Percentiles rank a stretch among this genome's conserved stretches.
These are phyloP conservation scores for Musa balbisiana DNA, from an alignment of 202 grass and related monocot genomes.

Conservation along the genomic window DNA sequence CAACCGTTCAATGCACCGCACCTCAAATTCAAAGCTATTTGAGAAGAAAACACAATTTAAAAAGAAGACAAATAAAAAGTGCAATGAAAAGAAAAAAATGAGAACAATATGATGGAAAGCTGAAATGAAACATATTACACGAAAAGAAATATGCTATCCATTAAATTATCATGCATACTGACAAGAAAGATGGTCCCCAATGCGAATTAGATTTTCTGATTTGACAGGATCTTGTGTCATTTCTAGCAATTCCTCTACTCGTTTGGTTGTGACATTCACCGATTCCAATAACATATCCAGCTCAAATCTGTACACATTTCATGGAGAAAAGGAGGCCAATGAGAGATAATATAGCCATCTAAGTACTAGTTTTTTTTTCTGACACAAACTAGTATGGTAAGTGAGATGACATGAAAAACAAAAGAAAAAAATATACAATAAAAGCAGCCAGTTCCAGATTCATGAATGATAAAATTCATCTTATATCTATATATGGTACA, in stretches of 20 bases:
- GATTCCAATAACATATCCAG: conserved; percentile 81
- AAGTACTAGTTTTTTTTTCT: background rate
- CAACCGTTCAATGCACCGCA: conserved; percentile 69
- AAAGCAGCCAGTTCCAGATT: background rate
- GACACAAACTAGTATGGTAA: too few relatives aligned
- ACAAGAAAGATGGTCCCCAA: conserved; percentile 56
- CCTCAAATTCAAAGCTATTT: conserved; percentile 57
- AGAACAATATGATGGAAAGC: conserved; percentile 18
- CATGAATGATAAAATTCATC: background rate
- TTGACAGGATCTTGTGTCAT: conserved; percentile 58
- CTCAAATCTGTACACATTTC: conserved; percentile 49
- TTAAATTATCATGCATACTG: conserved; percentile 16
- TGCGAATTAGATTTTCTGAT: conserved; percentile 48
- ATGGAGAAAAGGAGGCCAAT: background rate
- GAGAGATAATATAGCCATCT: background rate
- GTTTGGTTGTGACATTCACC: conserved; percentile 51
- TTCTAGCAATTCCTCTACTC: conserved; percentile 61
- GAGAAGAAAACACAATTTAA: background rate
- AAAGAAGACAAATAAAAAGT: background rate
- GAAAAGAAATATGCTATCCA: background rate
- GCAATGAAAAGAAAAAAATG: conserved; percentile 8
- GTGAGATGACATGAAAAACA: background rate
- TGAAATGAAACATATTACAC: background rate
- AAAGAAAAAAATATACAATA: background rate
- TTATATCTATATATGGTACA: background rate